Evolutionary conservation across 1,284 basidiomycete genomes (phyloP).

Genomic region (Leccinum fuscescens): DNA sequence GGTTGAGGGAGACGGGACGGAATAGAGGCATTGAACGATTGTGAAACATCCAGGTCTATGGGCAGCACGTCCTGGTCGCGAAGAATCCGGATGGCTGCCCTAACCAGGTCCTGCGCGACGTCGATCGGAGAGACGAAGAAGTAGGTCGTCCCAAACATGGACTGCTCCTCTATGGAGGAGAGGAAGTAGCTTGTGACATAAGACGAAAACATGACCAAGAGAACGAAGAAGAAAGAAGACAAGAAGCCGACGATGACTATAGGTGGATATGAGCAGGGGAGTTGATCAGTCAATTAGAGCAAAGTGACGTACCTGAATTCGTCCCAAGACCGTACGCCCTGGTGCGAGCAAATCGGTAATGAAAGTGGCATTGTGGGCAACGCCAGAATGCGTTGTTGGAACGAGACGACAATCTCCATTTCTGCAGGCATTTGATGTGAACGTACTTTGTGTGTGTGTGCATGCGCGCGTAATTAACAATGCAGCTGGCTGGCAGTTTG

Average conservation of each 20-base stretch:
- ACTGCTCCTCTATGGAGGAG: constrained; percentile 35
- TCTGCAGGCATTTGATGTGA: constrained; percentile 72
- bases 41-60: constrained; percentile 37
- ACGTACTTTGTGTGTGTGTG: constrained; percentile 55
- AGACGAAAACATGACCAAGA: constrained; percentile 67
- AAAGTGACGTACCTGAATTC: constrained; percentile 55
- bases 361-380: constrained; percentile 75
- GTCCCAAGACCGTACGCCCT: constrained; percentile 65
- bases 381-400: constrained; percentile 64
- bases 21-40: constrained; percentile 10
- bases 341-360: constrained; percentile 71
- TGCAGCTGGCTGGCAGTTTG: constrained; percentile 6
- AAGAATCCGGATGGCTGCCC: constrained; percentile 61
- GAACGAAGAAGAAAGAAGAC: constrained; percentile 63
- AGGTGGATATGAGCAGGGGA: constrained; percentile 13
- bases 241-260: constrained; percentile 65
- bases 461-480: constrained; percentile 15
- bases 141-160: constrained; percentile 43
- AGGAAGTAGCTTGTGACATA: constrained; percentile 69
- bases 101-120: constrained; percentile 60
- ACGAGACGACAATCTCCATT: constrained; percentile 62
- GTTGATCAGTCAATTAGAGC: not conserved
- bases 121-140: constrained; percentile 58
- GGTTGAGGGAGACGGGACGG: constrained; percentile 15
- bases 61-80: constrained; percentile 52